Percentiles rank a stretch among this genome's conserved stretches.
phyloP scores from a whole-genome alignment of 2,329 filamentous ascomycete species.

The Chaetothyriales sp. region DNA sequence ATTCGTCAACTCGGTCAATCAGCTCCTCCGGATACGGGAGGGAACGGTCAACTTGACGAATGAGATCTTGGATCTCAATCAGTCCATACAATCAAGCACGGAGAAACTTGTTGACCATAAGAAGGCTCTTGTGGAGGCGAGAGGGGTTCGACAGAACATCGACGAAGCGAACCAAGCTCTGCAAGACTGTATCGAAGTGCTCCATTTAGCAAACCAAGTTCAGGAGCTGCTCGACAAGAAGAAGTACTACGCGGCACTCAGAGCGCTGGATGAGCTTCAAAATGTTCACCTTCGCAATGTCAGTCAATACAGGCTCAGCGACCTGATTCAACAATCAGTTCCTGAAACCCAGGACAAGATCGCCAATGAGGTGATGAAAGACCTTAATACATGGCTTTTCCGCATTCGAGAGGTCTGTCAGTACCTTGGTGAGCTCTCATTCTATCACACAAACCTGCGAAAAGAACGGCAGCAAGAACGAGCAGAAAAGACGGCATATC shows the following conservation, averaged over 20 bases:
- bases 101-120: conserved; percentile 92
- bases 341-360: conserved; percentile 85
- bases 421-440: conserved; percentile 87
- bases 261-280: conserved; percentile 86
- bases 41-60: conserved; percentile 77
- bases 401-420: conserved; percentile 91
- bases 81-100: conserved; percentile 88
- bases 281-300: conserved; percentile 93
- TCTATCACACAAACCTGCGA: conserved; percentile 87
- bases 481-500: conserved; percentile 58
- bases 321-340: conserved; percentile 90
- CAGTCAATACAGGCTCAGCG: conserved; percentile 85
- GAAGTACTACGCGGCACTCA: conserved; percentile 87
- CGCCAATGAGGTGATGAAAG: conserved; percentile 90
- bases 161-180: conserved; percentile 81
- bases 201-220: conserved; percentile 84
- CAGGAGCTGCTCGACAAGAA: conserved; percentile 85
- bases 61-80: conserved; percentile 83
- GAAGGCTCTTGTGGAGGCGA: conserved; percentile 81
- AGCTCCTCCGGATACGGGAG: conserved; percentile 81
- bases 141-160: conserved; percentile 86
- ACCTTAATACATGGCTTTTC: conserved; percentile 93
- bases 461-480: conserved; percentile 72
- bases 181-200: conserved; percentile 79
- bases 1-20: conserved; percentile 85